Conservation (phyloP, 1,139 yeast genomes). For the Arxiozyma bovina region DNA sequence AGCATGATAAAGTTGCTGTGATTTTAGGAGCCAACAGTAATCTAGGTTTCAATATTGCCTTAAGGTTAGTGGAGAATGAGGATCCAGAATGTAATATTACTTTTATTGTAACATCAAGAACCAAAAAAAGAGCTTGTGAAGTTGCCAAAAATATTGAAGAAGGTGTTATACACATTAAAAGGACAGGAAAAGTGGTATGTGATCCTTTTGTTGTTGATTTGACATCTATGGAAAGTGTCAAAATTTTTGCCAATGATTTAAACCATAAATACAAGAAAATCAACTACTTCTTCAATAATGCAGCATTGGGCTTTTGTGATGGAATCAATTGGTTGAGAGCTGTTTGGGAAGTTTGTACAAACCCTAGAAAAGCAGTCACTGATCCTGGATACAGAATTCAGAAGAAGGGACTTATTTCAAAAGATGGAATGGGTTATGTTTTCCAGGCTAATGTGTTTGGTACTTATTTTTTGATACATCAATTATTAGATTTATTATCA, state of each 20-base stretch:
- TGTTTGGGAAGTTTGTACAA: constrained; percentile 46
- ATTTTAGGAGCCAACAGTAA: constrained; percentile 67
- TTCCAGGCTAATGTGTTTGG: constrained; percentile 95
- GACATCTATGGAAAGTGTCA: constrained; percentile 77
- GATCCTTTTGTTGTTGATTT: constrained; percentile 83
- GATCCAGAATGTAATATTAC: constrained; percentile 51
- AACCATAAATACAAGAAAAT: constrained; percentile 52
- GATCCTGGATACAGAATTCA: constrained; percentile 79
- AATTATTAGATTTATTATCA: constrained; percentile 45
- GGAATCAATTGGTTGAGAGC: constrained; percentile 87
- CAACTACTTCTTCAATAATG: constrained; percentile 74
- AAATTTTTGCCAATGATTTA: constrained; percentile 62
- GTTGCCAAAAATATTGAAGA: constrained; percentile 52
- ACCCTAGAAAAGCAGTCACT: constrained; percentile 74
- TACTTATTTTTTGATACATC: constrained; percentile 73
- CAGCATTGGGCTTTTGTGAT: constrained; percentile 78
- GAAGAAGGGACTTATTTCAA: constrained; percentile 57
- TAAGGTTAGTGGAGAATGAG: constrained; percentile 58
- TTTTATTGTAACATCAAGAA: constrained; percentile 77
- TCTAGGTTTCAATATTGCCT: constrained; percentile 77
- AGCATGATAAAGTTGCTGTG: constrained; percentile 26
- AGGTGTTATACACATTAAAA: constrained; percentile 37
- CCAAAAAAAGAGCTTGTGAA: constrained; percentile 70
- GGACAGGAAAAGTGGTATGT: constrained; percentile 56
- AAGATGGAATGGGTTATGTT: constrained; percentile 69